Evolutionary conservation across 2,329 filamentous ascomycete species (phyloP).

Genomic region (Cordyceps militaris): DNA sequence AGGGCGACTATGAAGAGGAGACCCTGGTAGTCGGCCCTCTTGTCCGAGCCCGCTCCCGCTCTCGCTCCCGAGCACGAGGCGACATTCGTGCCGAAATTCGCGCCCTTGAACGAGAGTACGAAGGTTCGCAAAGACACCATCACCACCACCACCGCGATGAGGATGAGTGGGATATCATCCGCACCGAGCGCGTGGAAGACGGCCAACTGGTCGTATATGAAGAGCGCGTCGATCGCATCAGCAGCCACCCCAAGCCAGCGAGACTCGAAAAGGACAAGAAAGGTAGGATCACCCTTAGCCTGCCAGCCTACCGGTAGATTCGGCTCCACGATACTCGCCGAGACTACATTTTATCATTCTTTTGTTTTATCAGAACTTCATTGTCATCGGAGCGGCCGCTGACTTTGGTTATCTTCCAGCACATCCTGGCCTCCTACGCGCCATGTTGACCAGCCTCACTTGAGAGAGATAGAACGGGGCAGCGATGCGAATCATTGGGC

Average conservation of each 20-base stretch:
- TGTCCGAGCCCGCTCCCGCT: conserved; percentile 31
- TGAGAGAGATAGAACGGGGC: conserved; percentile 30
- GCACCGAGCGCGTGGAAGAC: conserved; percentile 50
- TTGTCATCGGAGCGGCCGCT: conserved; percentile 22
- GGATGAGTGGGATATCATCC: conserved; percentile 45
- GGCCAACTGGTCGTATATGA: conserved; percentile 59
- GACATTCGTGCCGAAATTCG: conserved; percentile 69
- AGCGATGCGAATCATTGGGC: neutral
- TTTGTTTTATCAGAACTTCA: conserved; percentile 10
- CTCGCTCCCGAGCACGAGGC: conserved; percentile 35
- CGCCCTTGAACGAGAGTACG: conserved; percentile 50
- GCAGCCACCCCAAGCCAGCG: conserved; percentile 47
- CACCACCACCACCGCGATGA: conserved; percentile 21
- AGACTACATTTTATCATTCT: conserved; percentile 14
- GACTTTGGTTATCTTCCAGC: conserved; percentile 37
- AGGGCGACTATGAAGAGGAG: conserved; percentile 24
- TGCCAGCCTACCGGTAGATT: conserved; percentile 57
- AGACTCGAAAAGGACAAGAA: conserved; percentile 83
- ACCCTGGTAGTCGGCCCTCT: conserved; percentile 31
- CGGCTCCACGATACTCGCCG: conserved; percentile 21
- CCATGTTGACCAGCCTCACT: conserved; percentile 65
- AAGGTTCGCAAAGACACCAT: conserved; percentile 35
- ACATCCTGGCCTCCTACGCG: conserved; percentile 55
- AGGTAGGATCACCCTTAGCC: conserved; percentile 89
- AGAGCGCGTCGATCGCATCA: conserved; percentile 49